phyloP scores from a whole-genome alignment of 257 asterid genomes.

The Coffea eugenioides region DNA sequence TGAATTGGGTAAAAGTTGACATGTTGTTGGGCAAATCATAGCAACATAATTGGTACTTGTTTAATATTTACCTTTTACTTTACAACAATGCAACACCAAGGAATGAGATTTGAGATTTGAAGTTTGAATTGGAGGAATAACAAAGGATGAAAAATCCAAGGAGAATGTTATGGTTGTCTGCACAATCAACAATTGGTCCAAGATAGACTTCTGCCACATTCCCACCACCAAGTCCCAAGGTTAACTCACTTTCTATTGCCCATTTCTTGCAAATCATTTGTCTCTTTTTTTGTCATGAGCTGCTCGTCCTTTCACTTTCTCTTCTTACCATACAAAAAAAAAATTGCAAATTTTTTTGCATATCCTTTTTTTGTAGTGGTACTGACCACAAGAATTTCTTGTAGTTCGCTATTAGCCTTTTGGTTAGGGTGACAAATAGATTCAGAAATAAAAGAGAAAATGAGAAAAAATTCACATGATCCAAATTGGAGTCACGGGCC shows the following conservation, averaged over 20 bases:
- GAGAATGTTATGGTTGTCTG: constrained; percentile 40
- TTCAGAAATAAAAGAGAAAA: neutral
- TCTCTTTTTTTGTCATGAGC: constrained; percentile 39
- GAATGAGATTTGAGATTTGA: neutral
- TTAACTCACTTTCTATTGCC: neutral
- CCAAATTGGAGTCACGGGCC: constrained; percentile 27
- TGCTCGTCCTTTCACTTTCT: constrained; percentile 34
- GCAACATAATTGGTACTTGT: neutral
- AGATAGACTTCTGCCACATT: constrained; percentile 10
- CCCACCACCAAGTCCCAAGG: constrained; percentile 13
- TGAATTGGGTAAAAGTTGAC: neutral
- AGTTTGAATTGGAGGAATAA: constrained; percentile 20
- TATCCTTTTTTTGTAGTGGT: too few species aligned
- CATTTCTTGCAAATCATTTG: constrained; percentile 21
- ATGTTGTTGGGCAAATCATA: neutral
- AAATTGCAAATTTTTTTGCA: neutral
- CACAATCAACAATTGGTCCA: constrained; percentile 7
- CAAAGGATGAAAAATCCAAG: constrained; percentile 26
- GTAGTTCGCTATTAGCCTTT: neutral
- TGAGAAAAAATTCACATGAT: constrained; percentile 15
- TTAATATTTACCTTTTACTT: neutral
- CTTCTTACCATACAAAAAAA: neutral
- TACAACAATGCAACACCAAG: too few species aligned
- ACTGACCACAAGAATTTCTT: neutral
- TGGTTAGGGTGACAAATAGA: neutral